These are phyloP conservation scores for Didymella arachidicola DNA, from an alignment of 2,329 filamentous ascomycete species.

Conservation along the genomic window DNA sequence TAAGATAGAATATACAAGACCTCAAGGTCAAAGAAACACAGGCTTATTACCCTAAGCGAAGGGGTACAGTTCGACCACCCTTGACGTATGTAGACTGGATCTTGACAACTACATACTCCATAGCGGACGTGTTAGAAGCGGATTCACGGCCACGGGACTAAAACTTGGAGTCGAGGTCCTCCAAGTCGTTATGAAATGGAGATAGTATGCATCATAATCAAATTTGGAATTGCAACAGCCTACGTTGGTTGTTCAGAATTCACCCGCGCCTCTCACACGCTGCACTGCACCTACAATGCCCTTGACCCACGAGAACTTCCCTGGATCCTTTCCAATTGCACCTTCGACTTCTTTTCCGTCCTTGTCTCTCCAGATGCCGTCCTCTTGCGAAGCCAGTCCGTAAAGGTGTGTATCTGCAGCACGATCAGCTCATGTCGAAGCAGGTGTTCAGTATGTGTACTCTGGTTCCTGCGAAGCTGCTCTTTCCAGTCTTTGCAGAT, in stretches of 20 bases:
- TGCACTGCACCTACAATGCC: conserved; percentile 66
- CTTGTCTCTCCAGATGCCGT: conserved; percentile 69
- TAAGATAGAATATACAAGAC: too few relatives aligned
- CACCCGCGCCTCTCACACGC: conserved; percentile 64
- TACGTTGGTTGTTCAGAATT: conserved; percentile 53
- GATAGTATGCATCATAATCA: too few relatives aligned
- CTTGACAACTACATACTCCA: too few relatives aligned
- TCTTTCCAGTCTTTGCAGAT: conserved; percentile 71
- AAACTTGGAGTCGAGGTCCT: too few relatives aligned
- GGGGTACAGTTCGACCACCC: too few relatives aligned
- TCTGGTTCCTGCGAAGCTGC: conserved; percentile 70
- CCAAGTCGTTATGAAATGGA: too few relatives aligned
- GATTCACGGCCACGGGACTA: too few relatives aligned
- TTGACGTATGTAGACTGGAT: too few relatives aligned
- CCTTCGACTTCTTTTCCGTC: conserved; percentile 52
- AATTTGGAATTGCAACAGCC: background rate
- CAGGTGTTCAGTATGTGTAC: conserved; percentile 11
- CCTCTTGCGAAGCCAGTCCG: conserved; percentile 61
- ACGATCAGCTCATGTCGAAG: background rate
- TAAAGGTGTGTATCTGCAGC: conserved; percentile 62
- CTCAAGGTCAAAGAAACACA: too few relatives aligned
- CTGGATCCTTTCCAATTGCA: conserved; percentile 58
- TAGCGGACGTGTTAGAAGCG: too few relatives aligned
- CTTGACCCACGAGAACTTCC: conserved; percentile 65
- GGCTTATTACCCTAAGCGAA: too few relatives aligned